phyloP scores from a whole-genome alignment of 2,329 filamentous ascomycete species.

The Nectriaceae sp. region DNA sequence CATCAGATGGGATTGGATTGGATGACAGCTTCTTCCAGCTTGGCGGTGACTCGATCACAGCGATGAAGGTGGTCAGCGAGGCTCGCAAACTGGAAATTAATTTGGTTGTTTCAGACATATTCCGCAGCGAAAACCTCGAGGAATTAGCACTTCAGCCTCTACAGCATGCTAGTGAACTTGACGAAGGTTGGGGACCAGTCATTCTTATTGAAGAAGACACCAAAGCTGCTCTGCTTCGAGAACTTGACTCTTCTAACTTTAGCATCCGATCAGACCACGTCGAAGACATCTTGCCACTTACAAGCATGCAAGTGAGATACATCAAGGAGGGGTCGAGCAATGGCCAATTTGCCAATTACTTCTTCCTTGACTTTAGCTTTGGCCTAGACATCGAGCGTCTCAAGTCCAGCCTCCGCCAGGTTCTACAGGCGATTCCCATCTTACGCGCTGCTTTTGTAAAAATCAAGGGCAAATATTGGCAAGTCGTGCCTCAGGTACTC shows the following conservation, averaged over 20 bases:
- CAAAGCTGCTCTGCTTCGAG: conserved; percentile 6
- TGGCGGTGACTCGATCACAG: not conserved
- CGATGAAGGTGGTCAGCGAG: not conserved
- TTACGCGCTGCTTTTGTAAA: conserved; percentile 22
- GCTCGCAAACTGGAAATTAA: not conserved
- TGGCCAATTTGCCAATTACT: conserved; percentile 23
- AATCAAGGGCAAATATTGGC: conserved; percentile 18
- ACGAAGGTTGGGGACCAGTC: no score
- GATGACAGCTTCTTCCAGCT: not conserved
- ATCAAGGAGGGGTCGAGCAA: conserved; percentile 2
- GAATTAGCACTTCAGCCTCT: no score
- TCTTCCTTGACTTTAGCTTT: conserved; percentile 21
- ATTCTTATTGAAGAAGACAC: no score
- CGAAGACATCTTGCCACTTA: conserved; percentile 19
- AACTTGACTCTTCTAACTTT: conserved; percentile 6
- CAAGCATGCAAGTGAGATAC: conserved; percentile 14
- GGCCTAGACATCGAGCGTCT: conserved; percentile 17
- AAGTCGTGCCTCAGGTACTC: conserved; percentile 19
- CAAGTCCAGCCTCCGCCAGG: conserved; percentile 11
- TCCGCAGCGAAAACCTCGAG: no score
- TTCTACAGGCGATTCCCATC: conserved; percentile 19
- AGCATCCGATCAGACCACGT: conserved; percentile 5
- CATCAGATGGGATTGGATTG: not conserved
- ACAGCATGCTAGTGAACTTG: no score
- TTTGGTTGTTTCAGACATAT: not conserved